Evolutionary conservation across 1,139 yeast genomes (phyloP).

Genomic region (Debaryomyces subglobosus): DNA sequence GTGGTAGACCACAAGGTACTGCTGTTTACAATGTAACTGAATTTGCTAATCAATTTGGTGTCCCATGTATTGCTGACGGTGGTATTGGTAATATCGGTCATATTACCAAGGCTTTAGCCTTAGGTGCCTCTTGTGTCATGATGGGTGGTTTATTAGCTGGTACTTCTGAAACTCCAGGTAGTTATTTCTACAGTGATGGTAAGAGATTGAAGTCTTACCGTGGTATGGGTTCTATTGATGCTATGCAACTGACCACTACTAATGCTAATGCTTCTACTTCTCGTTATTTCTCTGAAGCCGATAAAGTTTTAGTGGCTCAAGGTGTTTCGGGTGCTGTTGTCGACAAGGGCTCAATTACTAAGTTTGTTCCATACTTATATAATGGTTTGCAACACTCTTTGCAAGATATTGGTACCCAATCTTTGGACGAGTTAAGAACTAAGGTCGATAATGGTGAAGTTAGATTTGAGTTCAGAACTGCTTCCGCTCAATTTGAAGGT

Average conservation of each 20-base stretch:
- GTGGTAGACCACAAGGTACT: constrained; percentile 99
- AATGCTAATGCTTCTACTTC: constrained; percentile 97
- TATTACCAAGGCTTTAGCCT: constrained; percentile 92
- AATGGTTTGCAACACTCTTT: constrained; percentile 98
- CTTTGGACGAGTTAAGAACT: constrained; percentile 65
- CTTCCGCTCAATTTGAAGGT: constrained; percentile 98
- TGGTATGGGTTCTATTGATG: constrained; percentile 99
- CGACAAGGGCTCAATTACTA: constrained; percentile 93
- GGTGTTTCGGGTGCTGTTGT: constrained; percentile 98
- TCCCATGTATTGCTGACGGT: constrained; percentile 98
- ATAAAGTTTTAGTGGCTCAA: constrained; percentile 95
- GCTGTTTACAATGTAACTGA: constrained; percentile 88
- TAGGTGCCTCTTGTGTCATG: constrained; percentile 98
- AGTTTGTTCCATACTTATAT: constrained; percentile 91
- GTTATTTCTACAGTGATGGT: constrained; percentile 96
- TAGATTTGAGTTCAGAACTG: constrained; percentile 97
- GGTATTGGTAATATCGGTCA: constrained; percentile 99
- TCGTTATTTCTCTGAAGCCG: constrained; percentile 95
- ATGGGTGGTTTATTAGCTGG: constrained; percentile 99
- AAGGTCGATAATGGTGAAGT: constrained; percentile 69
- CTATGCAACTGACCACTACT: constrained; percentile 90
- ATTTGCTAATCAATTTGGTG: constrained; percentile 87
- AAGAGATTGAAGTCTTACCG: constrained; percentile 96
- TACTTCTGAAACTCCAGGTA: constrained; percentile 98
- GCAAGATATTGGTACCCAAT: constrained; percentile 92